Conservation (phyloP, 441 rosid species). For the Rhodomyrtus psidioides region DNA sequence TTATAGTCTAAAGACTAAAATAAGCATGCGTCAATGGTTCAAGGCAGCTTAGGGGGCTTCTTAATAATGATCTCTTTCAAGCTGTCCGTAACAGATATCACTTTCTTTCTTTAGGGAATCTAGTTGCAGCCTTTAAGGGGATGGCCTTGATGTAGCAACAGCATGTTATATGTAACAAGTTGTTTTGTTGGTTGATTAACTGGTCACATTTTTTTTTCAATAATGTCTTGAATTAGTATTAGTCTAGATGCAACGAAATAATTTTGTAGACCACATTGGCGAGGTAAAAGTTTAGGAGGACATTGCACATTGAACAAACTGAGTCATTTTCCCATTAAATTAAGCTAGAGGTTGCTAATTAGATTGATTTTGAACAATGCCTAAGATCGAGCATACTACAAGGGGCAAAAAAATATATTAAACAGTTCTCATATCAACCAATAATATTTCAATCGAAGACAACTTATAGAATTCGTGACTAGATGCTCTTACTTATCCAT, state of each 20-base stretch:
- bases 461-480: background rate
- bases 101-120: no score
- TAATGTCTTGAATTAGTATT: background rate
- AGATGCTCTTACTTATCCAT: background rate
- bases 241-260: background rate
- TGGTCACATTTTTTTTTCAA: background rate
- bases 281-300: background rate
- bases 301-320: rapidly evolving
- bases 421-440: background rate
- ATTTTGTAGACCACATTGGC: rapidly evolving
- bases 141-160: background rate
- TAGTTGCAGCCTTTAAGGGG: no score
- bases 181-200: background rate
- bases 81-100: no score
- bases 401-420: background rate
- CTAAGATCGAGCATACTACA: background rate
- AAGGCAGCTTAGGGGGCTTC: background rate
- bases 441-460: background rate
- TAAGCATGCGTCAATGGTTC: background rate
- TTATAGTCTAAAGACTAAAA: rapidly evolving
- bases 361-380: background rate
- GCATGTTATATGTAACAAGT: background rate
- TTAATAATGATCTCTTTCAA: no score
- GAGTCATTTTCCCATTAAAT: background rate
- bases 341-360: background rate